These are phyloP conservation scores for Aureobasidium subglaciale DNA, from an alignment of 2,329 filamentous ascomycete species.

Conservation along the genomic window DNA sequence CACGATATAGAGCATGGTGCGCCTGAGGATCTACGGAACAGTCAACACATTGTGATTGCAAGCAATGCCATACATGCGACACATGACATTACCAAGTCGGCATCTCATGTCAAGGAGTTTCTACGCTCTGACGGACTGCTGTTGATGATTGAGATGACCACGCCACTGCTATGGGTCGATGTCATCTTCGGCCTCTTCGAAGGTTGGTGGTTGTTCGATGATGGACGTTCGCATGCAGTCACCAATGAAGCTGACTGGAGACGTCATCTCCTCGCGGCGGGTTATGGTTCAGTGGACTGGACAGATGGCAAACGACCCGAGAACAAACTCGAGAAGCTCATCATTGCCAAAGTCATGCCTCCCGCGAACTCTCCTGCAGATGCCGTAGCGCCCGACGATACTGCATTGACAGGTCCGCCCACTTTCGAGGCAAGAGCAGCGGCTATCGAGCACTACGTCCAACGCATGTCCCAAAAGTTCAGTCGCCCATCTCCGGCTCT, in stretches of 20 bases:
- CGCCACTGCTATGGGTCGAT: background rate
- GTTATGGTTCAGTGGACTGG: background rate
- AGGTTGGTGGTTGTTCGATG: background rate
- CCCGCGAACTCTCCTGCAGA: too few species aligned
- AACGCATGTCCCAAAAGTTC: too few species aligned
- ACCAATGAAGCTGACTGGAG: background rate
- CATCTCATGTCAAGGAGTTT: background rate
- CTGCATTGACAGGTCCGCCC: too few species aligned
- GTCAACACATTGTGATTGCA: background rate
- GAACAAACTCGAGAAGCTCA: background rate
- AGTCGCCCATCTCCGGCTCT: too few species aligned
- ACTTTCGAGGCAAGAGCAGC: too few species aligned
- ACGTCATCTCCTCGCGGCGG: background rate
- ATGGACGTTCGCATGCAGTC: background rate
- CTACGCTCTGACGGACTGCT: background rate
- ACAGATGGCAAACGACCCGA: background rate
- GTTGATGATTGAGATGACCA: background rate
- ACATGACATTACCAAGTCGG: background rate
- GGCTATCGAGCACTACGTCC: too few species aligned
- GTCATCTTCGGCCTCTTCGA: background rate
- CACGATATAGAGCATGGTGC: background rate
- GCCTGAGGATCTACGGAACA: background rate
- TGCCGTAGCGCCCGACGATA: too few species aligned
- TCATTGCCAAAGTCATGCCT: background rate
- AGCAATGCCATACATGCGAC: background rate